A percentile compares a stretch with the other conserved stretches of the same genome.
phyloP scores from a whole-genome alignment of 2,329 filamentous ascomycete genomes.

The Drechmeria coniospora region DNA sequence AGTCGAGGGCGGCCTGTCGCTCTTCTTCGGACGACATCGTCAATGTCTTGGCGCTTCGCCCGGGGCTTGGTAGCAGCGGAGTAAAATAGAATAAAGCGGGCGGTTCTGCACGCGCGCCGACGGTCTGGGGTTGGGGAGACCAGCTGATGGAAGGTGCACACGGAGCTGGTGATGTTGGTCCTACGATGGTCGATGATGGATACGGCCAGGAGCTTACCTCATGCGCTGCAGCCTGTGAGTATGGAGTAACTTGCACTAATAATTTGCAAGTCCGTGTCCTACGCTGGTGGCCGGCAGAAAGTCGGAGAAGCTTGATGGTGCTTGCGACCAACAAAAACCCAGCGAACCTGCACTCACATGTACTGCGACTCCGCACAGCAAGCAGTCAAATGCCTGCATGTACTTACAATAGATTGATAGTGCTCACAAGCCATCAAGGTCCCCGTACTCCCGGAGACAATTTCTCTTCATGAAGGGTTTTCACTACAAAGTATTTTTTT shows the following conservation, averaged over 20 bases:
- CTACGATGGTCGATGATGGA: conserved; percentile 7
- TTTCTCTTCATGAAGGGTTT: too few species aligned
- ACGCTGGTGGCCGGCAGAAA: conserved; percentile 14
- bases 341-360: too few species aligned
- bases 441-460: too few species aligned
- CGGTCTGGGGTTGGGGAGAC: not conserved
- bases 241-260: too few species aligned
- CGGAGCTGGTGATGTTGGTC: conserved; percentile 9
- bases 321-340: too few species aligned
- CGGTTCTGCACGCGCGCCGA: not conserved
- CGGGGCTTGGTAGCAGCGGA: not conserved
- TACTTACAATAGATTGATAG: too few species aligned
- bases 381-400: too few species aligned
- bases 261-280: too few species aligned
- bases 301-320: too few species aligned
- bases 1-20: conserved; percentile 55
- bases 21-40: conserved; percentile 40
- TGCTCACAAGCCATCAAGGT: too few species aligned
- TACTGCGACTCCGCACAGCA: too few species aligned
- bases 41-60: not conserved
- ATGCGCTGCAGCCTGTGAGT: conserved; percentile 23
- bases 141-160: conserved; percentile 1
- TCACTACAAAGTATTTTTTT: too few species aligned
- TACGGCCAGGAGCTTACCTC: conserved; percentile 22
- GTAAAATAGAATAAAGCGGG: not conserved